A percentile compares a stretch with the other conserved stretches of the same genome.
Evolutionary conservation across 441 rosid species (phyloP).

Genomic region (Pelargonium cotyledonis): DNA sequence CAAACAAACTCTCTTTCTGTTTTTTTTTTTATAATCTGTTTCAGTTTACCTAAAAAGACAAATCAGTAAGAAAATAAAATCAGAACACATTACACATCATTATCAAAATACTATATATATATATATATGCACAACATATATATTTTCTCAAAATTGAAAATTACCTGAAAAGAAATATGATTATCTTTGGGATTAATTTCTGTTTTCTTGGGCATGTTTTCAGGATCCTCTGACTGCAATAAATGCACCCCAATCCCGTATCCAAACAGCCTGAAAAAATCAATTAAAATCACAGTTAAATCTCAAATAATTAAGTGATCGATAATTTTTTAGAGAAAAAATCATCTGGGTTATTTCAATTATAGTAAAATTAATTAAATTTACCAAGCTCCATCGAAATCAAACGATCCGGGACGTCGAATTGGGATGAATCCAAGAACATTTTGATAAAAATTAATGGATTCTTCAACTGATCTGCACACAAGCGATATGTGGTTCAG

Average conservation of each 20-base stretch:
- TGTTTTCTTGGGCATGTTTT: slow-evolving; percentile 45
- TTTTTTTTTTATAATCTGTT: too few species aligned
- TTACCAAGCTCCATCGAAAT: slow-evolving; percentile 86
- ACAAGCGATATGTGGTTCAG: slow-evolving; percentile 74
- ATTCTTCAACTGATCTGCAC: slow-evolving; percentile 56
- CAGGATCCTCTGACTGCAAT: slow-evolving; percentile 60
- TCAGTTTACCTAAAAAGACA: too few species aligned
- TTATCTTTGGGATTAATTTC: slow-evolving; percentile 82
- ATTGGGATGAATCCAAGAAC: slow-evolving; percentile 71
- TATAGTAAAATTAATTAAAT: not conserved
- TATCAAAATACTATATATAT: too few species aligned
- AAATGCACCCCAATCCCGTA: slow-evolving; percentile 76
- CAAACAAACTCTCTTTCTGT: too few species aligned
- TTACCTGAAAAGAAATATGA: slow-evolving; percentile 90
- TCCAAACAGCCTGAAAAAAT: slow-evolving; percentile 58
- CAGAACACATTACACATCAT: too few species aligned
- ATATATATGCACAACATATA: too few species aligned
- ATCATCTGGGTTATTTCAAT: too few species aligned
- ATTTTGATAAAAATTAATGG: slow-evolving; percentile 59
- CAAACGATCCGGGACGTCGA: slow-evolving; percentile 65
- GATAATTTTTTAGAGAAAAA: too few species aligned
- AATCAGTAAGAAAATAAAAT: too few species aligned
- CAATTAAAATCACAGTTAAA: not conserved
- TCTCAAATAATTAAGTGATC: too few species aligned
- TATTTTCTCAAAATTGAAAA: not conserved